Evolutionary conservation across 352 stramenopile species (phyloP), one percentile per base, ranked within the genome.

Genomic region (Phytophthora megakarya): DNA sequence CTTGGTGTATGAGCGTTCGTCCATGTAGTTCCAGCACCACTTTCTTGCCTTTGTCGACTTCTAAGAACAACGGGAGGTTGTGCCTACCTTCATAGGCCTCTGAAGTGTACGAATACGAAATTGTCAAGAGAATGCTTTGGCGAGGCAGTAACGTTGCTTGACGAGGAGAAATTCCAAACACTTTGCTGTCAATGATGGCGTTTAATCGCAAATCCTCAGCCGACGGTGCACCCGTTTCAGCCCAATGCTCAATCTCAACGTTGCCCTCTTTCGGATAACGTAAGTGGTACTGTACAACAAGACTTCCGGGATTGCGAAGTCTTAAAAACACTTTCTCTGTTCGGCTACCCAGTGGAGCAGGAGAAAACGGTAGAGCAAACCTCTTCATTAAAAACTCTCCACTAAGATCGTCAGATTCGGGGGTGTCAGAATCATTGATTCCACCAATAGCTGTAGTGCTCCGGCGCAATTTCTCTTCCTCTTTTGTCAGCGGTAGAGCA

Each of bases 241-340:
- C 92, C 95, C 95, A 98, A 28, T 92, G 89, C 48, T 98, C 93
- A 22, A 98, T 89, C 63, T 98, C 93, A 10, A 98, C 86, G 32
- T 96, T 87, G 10, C 84, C 86, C 50, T 98, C 92, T 57, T 97
- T 97, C 8, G 93, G 93, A 19, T 97, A 92, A 21, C 90, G 85
- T 38, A 98, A 50, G 10, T 75, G 68, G 56, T 96, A 97, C 12
- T 85, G 74, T 8, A 95, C 89, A 16, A 96, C 73, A 5, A 98
- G 78, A 23, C 64, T 83, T 2, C 91, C 93, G 1, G 86, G 78
- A 62, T 98, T 98, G n/a, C 65, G 68, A 11, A 98, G 68, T 28
- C 95, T 85, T 23, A 98, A 25, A 23, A 82, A 86, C 0, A 97
- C 77, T 13, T 68, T 67, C 58, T 97, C 74, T 1, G 75, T 52